phyloP scores from a whole-genome alignment of 106 monocot species.

The Dendrobium nobile region DNA sequence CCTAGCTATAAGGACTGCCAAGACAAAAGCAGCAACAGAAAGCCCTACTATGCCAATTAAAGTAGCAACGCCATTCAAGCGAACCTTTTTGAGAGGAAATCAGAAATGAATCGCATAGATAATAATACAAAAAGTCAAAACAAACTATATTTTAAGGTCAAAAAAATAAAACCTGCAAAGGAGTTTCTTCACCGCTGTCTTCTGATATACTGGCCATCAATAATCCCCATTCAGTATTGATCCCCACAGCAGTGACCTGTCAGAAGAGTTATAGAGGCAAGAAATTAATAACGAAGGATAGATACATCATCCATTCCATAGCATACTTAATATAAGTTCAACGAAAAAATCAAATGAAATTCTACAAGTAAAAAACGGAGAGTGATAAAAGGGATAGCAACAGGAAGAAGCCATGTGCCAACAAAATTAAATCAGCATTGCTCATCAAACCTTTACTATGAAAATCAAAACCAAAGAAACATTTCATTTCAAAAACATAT shows the following conservation, averaged over 20 bases:
- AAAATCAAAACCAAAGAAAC: not conserved
- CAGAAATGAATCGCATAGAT: slow-evolving; percentile 4
- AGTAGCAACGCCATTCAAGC: slow-evolving; percentile 97
- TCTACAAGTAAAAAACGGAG: not conserved
- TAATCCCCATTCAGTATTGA: slow-evolving; percentile 98
- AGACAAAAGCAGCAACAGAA: slow-evolving; percentile 67
- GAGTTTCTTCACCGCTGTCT: slow-evolving; percentile 97
- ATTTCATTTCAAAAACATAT: not conserved
- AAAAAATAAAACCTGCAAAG: slow-evolving; percentile 69
- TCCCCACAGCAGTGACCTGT: slow-evolving; percentile 92
- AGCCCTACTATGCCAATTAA: slow-evolving; percentile 83
- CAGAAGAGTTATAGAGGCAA: not conserved
- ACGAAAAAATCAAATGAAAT: not conserved
- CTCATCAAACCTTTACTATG: not conserved
- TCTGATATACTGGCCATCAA: slow-evolving; percentile 95
- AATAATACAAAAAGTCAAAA: not conserved
- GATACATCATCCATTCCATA: not conserved
- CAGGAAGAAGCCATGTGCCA: slow-evolving; percentile 5
- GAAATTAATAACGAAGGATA: not conserved
- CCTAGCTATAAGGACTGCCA: slow-evolving; percentile 68
- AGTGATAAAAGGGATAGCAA: not conserved
- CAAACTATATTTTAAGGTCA: not conserved
- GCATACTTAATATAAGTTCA: not conserved
- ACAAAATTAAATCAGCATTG: not conserved
- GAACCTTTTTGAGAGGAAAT: slow-evolving; percentile 49